Percentiles rank a stretch among this genome's conserved stretches.
These are phyloP conservation scores for Neurospora discreta DNA, from an alignment of 495 filamentous ascomycete species.

Conservation along the genomic window DNA sequence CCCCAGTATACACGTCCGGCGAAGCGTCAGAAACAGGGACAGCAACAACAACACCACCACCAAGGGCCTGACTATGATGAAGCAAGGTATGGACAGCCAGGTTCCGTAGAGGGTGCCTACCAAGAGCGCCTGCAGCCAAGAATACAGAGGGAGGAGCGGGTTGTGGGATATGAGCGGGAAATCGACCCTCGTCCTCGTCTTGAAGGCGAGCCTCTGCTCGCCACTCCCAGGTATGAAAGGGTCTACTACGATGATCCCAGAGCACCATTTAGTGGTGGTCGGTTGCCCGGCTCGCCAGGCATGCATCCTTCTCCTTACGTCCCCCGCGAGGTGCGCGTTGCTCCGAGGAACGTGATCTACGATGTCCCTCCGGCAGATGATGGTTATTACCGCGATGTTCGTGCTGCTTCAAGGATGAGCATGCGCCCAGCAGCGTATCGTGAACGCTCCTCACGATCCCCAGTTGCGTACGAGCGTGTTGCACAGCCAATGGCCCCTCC, in stretches of 20 bases:
- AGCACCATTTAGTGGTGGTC: constrained; percentile 35
- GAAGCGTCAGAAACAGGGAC: constrained; percentile 41
- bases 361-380: constrained; percentile 10
- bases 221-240: constrained; percentile 24
- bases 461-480: constrained; percentile 39
- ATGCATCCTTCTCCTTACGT: constrained; percentile 35
- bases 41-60: constrained; percentile 29
- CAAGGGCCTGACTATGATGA: constrained; percentile 32
- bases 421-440: constrained; percentile 35
- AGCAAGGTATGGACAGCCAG: constrained; percentile 21
- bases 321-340: constrained; percentile 31
- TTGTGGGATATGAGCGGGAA: constrained; percentile 16
- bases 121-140: constrained; percentile 15
- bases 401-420: constrained; percentile 28
- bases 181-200: constrained; percentile 11
- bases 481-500: constrained; percentile 39
- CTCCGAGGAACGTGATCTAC: background rate
- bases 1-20: constrained; percentile 37
- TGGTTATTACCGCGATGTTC: constrained; percentile 46
- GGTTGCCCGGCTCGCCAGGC: constrained; percentile 34
- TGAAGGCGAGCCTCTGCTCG: constrained; percentile 11
- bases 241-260: constrained; percentile 25
- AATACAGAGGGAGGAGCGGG: constrained; percentile 14
- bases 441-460: constrained; percentile 46
- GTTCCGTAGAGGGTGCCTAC: constrained; percentile 12